Evolutionary conservation across 768 basidiomycete genomes (phyloP), one percentile per base, ranked within the genome.

Genomic region (Hypholoma fasciculare): DNA sequence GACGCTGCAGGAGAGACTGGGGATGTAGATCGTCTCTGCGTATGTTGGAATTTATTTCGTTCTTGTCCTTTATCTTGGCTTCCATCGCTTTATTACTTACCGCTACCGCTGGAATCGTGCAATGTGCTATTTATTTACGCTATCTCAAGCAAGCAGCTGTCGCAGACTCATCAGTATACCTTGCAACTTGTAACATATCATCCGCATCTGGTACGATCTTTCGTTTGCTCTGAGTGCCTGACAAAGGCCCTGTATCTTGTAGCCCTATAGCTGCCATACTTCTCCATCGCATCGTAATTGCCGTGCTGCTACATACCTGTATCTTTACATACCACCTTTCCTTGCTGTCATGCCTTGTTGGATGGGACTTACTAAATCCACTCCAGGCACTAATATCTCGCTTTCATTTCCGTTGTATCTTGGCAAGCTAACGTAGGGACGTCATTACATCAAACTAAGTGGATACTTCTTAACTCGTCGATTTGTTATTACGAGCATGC

Each of bases 1-100:
- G 83, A 90, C 91, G 78, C 85, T 93, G 78, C 88, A 87, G 71
- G 89, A 92, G 73, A 78, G 91, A 67, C 82, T 93, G 87, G 91
- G 91, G 71, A 79, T 91, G 43, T 90, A 74, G 81, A 65, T 47
- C 37, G 52, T 36, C 27, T 36, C 30, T 48, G 30, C 23, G n/a
- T 26, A 17, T 52, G 39, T 47, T 48, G 20, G 16, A 52, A 53
- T 56, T 57, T 53, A 48, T 51, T 54, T 49, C 12, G 13, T 49
- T 14, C 27, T 49, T 30, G 48, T 49, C 48, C 27, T 23, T 26
- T 13, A 30, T 30, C 16, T 49, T 49, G 48, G 16, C 26, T 26
- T 14, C 27, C 23, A 26, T 58, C 58, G 23, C 54, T 54, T 34
- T 61, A 46, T 37, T 44, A 49, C 47, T 50, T 52, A 58, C 50